phyloP scores from a whole-genome alignment of 2,329 filamentous ascomycete genomes.

The Metarhizium album region DNA sequence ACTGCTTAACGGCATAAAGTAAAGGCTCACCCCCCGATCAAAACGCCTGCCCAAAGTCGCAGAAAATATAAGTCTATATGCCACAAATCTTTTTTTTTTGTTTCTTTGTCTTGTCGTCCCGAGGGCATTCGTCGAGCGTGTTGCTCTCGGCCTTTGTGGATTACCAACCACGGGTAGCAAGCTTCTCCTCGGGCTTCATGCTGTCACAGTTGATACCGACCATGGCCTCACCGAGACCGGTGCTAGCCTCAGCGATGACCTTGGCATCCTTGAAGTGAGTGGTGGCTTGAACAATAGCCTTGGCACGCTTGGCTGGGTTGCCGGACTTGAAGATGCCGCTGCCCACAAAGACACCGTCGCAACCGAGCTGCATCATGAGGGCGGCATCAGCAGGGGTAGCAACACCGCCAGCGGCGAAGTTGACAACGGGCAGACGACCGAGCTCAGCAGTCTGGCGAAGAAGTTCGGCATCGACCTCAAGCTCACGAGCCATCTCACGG shows the following conservation, averaged over 20 bases:
- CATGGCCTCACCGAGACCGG: slow-evolving; percentile 93
- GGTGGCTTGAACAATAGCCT: slow-evolving; percentile 88
- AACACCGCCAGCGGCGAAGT: slow-evolving; percentile 97
- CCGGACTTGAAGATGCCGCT: slow-evolving; percentile 97
- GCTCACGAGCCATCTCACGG: slow-evolving; percentile 67
- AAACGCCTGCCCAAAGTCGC: slow-evolving; percentile 5
- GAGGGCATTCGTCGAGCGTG: background rate
- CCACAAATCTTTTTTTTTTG: background rate
- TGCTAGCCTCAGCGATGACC: slow-evolving; percentile 77
- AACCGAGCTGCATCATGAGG: slow-evolving; percentile 96
- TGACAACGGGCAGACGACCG: slow-evolving; percentile 85
- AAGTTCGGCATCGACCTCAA: slow-evolving; percentile 67
- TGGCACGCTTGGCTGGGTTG: slow-evolving; percentile 78
- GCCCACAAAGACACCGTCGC: slow-evolving; percentile 95
- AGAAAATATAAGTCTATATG: background rate
- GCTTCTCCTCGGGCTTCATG: slow-evolving; percentile 69
- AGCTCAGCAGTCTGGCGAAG: slow-evolving; percentile 80
- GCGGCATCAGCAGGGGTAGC: slow-evolving; percentile 97
- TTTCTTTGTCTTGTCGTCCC: background rate
- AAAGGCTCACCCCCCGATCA: background rate
- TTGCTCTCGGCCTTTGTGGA: slow-evolving; percentile 8
- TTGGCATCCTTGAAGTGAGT: slow-evolving; percentile 82
- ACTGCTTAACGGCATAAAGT: background rate
- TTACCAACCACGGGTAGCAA: slow-evolving; percentile 80
- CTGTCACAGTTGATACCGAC: slow-evolving; percentile 81